These are phyloP conservation scores for Decorospora gaudefroyi DNA, from an alignment of 2,329 filamentous ascomycete genomes.

Conservation along the genomic window DNA sequence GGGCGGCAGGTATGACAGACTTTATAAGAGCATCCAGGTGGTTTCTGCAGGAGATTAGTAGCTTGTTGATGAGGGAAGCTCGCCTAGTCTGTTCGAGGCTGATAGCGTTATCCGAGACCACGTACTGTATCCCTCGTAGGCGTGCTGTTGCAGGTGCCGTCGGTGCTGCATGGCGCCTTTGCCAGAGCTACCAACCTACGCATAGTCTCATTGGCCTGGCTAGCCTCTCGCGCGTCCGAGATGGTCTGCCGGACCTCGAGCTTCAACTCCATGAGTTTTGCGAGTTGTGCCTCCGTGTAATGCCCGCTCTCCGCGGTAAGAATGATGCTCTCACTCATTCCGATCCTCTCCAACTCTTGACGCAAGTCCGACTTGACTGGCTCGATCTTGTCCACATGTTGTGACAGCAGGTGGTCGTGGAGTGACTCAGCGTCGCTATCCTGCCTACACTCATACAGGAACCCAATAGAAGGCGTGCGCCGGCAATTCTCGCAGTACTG, in stretches of 20 bases:
- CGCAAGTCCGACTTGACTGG: slow-evolving; percentile 27
- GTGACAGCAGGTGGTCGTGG: slow-evolving; percentile 5
- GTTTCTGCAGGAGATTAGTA: slow-evolving; percentile 13
- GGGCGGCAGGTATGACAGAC: slow-evolving; percentile 58
- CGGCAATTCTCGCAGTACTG: slow-evolving; percentile 64
- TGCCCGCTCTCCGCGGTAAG: slow-evolving; percentile 38
- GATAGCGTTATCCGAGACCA: not conserved
- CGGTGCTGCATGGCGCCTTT: slow-evolving; percentile 21
- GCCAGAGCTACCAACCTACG: slow-evolving; percentile 21
- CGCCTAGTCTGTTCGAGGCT: no score
- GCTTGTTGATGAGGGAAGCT: not conserved
- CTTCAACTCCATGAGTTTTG: slow-evolving; percentile 41
- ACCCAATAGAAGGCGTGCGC: slow-evolving; percentile 63
- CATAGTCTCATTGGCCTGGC: slow-evolving; percentile 23
- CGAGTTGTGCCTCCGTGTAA: slow-evolving; percentile 42
- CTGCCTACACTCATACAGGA: slow-evolving; percentile 74
- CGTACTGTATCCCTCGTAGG: slow-evolving; percentile 21
- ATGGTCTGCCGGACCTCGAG: slow-evolving; percentile 37
- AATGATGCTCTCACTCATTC: slow-evolving; percentile 44
- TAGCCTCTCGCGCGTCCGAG: slow-evolving; percentile 24
- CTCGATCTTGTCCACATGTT: slow-evolving; percentile 1
- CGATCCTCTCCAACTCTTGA: slow-evolving; percentile 33
- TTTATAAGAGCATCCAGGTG: slow-evolving; percentile 48
- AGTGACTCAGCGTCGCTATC: slow-evolving; percentile 50
- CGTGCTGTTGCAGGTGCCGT: slow-evolving; percentile 26